Conservation (phyloP, 257 asterid species). For the Osmanthus fragrans region DNA sequence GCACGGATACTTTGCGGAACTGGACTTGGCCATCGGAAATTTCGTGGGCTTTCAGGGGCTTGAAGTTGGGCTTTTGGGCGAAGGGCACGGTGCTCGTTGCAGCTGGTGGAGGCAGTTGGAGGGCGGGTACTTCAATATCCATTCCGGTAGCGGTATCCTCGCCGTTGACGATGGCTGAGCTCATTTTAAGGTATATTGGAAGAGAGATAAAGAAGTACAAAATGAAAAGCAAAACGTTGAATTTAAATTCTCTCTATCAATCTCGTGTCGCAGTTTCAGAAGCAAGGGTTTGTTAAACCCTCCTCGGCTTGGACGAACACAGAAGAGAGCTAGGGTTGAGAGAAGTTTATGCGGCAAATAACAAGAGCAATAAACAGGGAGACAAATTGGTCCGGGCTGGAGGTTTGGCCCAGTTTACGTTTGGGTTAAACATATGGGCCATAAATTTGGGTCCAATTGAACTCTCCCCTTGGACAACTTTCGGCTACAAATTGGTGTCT, state of each 20-base stretch:
- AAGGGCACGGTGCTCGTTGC: conserved; percentile 28
- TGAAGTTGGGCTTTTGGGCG: conserved; percentile 61
- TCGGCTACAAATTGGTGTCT: no score
- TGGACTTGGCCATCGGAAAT: conserved; percentile 72
- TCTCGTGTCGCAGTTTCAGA: background rate
- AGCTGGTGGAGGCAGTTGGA: conserved; percentile 8
- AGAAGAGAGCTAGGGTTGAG: background rate
- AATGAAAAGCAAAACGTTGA: background rate
- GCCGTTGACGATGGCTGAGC: background rate
- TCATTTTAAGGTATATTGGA: background rate
- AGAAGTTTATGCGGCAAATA: background rate
- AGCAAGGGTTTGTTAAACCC: background rate
- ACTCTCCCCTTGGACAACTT: no score
- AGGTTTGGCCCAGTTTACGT: background rate
- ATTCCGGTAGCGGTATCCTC: conserved; percentile 28
- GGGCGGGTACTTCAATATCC: conserved; percentile 42
- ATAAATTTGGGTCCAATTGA: no score
- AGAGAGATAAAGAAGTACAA: background rate
- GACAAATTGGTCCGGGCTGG: background rate
- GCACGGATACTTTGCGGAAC: conserved; percentile 71
- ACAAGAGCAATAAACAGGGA: background rate
- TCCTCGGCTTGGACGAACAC: background rate
- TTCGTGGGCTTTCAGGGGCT: conserved; percentile 76
- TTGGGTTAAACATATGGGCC: background rate
- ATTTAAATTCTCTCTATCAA: background rate